These are phyloP conservation scores for Kodamaea fukazawae DNA, from an alignment of 805 yeast species.

Conservation along the genomic window DNA sequence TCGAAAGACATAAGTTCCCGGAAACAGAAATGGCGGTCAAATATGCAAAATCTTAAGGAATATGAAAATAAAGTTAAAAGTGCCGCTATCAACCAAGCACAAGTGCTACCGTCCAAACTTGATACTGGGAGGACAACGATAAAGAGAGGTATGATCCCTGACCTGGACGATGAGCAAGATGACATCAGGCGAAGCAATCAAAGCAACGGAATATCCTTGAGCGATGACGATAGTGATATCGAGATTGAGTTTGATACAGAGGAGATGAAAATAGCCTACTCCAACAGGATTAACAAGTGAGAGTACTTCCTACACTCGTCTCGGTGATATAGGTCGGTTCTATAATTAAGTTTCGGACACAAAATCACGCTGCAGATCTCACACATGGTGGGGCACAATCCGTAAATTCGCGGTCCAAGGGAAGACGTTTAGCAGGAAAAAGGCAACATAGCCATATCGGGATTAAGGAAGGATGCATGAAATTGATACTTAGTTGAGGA, in stretches of 20 bases:
- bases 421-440: too few species aligned
- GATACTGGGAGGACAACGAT: neutral
- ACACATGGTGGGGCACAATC: too few species aligned
- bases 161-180: conserved; percentile 2
- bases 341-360: neutral
- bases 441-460: too few species aligned
- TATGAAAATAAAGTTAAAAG: conserved; percentile 14
- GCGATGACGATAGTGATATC: conserved; percentile 23
- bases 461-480: too few species aligned
- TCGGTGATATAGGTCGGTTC: neutral
- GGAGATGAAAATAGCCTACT: conserved; percentile 18
- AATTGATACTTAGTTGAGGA: too few species aligned
- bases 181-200: neutral
- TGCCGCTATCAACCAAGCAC: conserved; percentile 8
- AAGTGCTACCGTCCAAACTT: neutral
- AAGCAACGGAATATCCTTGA: conserved; percentile 6
- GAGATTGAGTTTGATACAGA: conserved; percentile 31
- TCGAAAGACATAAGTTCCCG: conserved; percentile 16
- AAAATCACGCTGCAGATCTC: too few species aligned
- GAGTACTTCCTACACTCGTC: too few species aligned
- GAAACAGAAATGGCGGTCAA: conserved; percentile 24
- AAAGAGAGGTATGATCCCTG: neutral
- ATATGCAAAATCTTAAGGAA: conserved; percentile 16
- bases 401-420: too few species aligned
- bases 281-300: conserved; percentile 5